A percentile compares a stretch with the other conserved stretches of the same genome.
Conservation (phyloP, 306 rosid genomes). For the Corylus americana region DNA sequence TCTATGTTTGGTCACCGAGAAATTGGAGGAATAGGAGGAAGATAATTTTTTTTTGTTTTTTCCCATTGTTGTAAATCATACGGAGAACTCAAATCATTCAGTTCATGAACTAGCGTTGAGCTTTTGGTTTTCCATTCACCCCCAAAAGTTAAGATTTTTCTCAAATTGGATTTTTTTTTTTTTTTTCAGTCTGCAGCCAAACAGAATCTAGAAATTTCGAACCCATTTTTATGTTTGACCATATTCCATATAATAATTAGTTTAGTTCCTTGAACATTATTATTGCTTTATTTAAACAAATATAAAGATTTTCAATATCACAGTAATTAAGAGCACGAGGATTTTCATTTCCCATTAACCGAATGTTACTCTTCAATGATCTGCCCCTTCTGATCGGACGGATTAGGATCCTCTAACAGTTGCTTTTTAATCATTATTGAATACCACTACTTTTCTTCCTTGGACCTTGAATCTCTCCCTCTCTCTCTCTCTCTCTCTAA, state of each 20-base stretch:
- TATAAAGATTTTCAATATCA: background rate
- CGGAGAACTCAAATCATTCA: background rate
- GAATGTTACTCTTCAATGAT: conserved; percentile 34
- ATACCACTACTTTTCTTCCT: conserved; percentile 21
- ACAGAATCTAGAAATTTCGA: background rate
- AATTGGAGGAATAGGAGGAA: background rate
- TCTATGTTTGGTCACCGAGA: conserved; percentile 19
- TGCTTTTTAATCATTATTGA: background rate
- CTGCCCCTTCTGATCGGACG: conserved; percentile 31
- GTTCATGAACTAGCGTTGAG: background rate
- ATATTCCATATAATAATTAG: too few relatives aligned
- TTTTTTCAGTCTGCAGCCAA: background rate
- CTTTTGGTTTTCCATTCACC: background rate
- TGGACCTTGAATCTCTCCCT: background rate
- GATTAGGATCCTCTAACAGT: conserved; percentile 11
- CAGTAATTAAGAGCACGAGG: conserved; percentile 16
- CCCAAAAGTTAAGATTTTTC: background rate
- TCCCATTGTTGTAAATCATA: background rate
- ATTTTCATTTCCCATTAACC: conserved; percentile 5
- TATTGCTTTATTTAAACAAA: background rate
- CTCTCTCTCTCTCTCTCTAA: background rate
- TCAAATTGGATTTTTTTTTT: background rate
- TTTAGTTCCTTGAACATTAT: background rate
- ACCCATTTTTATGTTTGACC: background rate
- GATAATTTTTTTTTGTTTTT: background rate